A percentile compares a stretch with the other conserved stretches of the same genome.
These are phyloP conservation scores for Nemophila menziesii DNA, from an alignment of 257 asterid genomes.

Conservation along the genomic window DNA sequence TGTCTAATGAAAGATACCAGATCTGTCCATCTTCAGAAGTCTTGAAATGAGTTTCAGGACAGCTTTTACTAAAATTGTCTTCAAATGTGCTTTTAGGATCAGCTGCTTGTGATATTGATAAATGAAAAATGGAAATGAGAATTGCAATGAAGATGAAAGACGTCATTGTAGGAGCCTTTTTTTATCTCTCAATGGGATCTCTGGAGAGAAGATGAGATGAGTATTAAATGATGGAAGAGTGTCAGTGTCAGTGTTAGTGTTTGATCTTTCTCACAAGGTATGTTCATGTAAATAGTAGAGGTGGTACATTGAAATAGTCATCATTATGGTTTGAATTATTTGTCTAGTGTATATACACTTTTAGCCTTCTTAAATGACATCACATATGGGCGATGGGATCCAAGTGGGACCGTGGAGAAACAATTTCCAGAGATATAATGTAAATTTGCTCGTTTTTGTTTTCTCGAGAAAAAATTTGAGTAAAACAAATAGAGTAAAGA, in stretches of 20 bases:
- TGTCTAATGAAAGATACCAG: slow-evolving; percentile 73
- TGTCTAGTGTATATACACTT: not conserved
- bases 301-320: slow-evolving; percentile 5
- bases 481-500: too few relatives aligned
- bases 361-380: slow-evolving; percentile 2
- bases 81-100: slow-evolving; percentile 32
- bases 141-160: slow-evolving; percentile 20
- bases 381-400: too few relatives aligned
- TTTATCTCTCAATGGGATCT: slow-evolving; percentile 34
- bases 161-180: slow-evolving; percentile 20
- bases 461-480: too few relatives aligned
- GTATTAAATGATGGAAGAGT: slow-evolving; percentile 10
- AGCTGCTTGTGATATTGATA: slow-evolving; percentile 24
- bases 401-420: too few relatives aligned
- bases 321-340: slow-evolving; percentile 8
- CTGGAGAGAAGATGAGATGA: slow-evolving; percentile 5
- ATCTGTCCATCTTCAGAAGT: slow-evolving; percentile 83
- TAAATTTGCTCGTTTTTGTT: too few relatives aligned
- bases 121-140: slow-evolving; percentile 10
- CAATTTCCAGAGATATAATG: too few relatives aligned
- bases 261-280: slow-evolving; percentile 7
- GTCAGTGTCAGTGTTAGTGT: too few relatives aligned
- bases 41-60: slow-evolving; percentile 72
- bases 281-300: slow-evolving; percentile 10
- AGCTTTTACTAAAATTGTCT: slow-evolving; percentile 56